These are phyloP conservation scores for Carex pumila DNA, from an alignment of 176 grass and related monocot species.

Conservation along the genomic window DNA sequence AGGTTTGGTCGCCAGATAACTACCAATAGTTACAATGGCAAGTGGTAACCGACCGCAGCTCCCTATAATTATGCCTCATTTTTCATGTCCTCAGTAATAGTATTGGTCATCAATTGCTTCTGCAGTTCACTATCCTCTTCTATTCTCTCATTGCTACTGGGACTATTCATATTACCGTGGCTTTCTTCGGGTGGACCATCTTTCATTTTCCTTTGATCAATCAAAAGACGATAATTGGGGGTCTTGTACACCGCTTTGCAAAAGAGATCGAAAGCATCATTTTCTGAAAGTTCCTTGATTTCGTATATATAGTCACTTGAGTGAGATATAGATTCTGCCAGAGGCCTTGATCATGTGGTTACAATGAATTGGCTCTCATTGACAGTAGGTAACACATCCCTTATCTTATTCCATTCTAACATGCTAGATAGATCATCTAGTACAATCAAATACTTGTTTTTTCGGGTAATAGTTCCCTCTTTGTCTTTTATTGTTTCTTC, in stretches of 20 bases:
- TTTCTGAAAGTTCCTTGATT: not conserved
- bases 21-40: constrained; percentile 28
- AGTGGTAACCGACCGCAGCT: constrained; percentile 31
- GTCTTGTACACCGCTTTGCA: not conserved
- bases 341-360: not conserved
- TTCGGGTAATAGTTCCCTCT: not conserved
- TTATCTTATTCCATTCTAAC: constrained; percentile 16
- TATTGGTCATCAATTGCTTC: no score
- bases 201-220: not conserved
- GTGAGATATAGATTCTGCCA: not conserved
- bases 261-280: not conserved
- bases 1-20: constrained; percentile 15
- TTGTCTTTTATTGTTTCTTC: not conserved
- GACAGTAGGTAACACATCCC: not conserved
- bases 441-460: constrained; percentile 6
- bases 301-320: not conserved
- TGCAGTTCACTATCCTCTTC: not conserved
- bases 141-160: not conserved
- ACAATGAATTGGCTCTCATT: constrained; percentile 29
- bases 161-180: not conserved
- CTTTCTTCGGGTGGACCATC: no score
- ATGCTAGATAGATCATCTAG: not conserved
- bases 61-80: constrained; percentile 16
- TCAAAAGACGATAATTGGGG: not conserved
- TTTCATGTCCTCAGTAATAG: not conserved